Evolutionary conservation across 352 stramenopile species (phyloP), one percentile per base, ranked within the genome.

Genomic region (Albugo candida): DNA sequence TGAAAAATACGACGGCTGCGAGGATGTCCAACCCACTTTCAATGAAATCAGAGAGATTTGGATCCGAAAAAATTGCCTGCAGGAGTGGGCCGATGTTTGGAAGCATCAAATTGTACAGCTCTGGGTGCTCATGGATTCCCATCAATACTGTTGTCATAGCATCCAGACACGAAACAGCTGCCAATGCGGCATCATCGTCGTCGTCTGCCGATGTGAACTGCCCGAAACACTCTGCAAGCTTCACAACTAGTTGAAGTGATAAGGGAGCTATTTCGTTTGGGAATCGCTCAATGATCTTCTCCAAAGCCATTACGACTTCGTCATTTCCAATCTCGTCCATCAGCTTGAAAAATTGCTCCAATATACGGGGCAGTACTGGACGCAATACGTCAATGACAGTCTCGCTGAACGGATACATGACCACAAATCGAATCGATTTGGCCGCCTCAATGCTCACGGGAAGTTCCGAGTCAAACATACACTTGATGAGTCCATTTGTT

Each of bases 281-380:
- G 66, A 97, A 98, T 42, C 86, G 87, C 58, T 97, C 91, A 41
- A 98, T 95, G 49, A 98, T 96, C 37, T 96, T 70, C 52, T 93
- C 75, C 0, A 93, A 65, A 20, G 92, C 92, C 13, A 94, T 78
- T 11, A 97, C 87, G 20, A 98, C 93, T 65, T 97, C 91, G 61
- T 98, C 94, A 51, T 96, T 97, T n/a, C 92, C 92, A 53, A 98
- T 97, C 64, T 97, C 87, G 56, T 96, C 92, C 93, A 98, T 98
- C 36, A 98, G 93, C 40, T 79, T 83, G 65, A 98, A 98, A 63
- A 97, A 98, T 60, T 97, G 87, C 56, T 96, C 88, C 41, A 98
- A 66, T 36, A 98, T 91, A 54, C 96, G 80, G 18, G 91, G 89
- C 34, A 98, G 60, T 11, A 95, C 78, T 3, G 92, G 89, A 14